phyloP scores from a whole-genome alignment of 805 yeast genomes.

The Lachancea nothofagi region DNA sequence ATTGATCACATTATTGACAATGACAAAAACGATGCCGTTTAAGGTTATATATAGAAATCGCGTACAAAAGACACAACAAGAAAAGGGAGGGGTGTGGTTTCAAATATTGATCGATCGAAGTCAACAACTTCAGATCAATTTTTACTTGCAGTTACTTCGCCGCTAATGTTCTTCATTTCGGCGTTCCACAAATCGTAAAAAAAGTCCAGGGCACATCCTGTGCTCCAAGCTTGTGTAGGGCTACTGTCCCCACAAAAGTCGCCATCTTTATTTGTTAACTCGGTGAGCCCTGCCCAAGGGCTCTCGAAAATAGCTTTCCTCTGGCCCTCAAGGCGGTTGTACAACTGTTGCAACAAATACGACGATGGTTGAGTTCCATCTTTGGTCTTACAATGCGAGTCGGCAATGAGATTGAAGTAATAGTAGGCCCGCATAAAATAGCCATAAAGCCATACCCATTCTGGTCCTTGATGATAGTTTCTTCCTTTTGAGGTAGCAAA shows the following conservation, averaged over 20 bases:
- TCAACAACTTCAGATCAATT: no score
- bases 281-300: constrained; percentile 92
- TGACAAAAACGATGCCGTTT: no score
- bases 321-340: constrained; percentile 57
- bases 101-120: no score
- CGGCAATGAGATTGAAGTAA: constrained; percentile 42
- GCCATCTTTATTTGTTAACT: constrained; percentile 86
- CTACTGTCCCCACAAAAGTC: constrained; percentile 77
- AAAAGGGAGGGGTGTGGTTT: no score
- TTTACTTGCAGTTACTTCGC: background rate
- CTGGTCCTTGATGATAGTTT: constrained; percentile 98
- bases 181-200: constrained; percentile 55
- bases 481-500: constrained; percentile 93
- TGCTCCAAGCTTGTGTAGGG: constrained; percentile 97
- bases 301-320: constrained; percentile 66
- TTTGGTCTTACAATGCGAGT: constrained; percentile 33
- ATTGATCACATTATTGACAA: constrained; percentile 1
- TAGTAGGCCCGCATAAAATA: constrained; percentile 77
- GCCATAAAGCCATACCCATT: constrained; percentile 94
- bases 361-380: constrained; percentile 38
- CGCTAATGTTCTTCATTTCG: constrained; percentile 9
- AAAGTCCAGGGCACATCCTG: constrained; percentile 77
- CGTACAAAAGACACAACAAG: no score
- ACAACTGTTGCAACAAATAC: constrained; percentile 52
- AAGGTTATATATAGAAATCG: no score